A percentile compares a stretch with the other conserved stretches of the same genome.
Conservation (phyloP, 768 basidiomycete species). For the Boletus patriciae region DNA sequence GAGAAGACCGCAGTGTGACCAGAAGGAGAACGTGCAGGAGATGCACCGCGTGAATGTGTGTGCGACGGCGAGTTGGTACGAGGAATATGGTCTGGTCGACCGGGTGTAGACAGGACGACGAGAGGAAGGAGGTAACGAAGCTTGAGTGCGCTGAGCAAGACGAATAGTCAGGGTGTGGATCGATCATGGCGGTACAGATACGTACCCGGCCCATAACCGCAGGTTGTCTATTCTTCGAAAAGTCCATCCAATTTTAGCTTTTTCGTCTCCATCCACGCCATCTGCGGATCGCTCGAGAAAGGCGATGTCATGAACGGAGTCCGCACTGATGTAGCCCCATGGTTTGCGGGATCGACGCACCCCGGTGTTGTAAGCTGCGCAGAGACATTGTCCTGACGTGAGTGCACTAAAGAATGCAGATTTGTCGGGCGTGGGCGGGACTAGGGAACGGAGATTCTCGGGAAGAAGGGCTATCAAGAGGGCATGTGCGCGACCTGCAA, state of each 20-base stretch:
- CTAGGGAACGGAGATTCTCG: conserved; percentile 43
- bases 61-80: conserved; percentile 25
- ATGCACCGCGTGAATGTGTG: conserved; percentile 19
- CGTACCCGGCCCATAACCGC: conserved; percentile 81
- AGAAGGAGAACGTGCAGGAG: conserved; percentile 22
- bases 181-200: conserved; percentile 10
- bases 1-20: conserved; percentile 5
- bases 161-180: neutral
- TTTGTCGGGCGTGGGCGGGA: conserved; percentile 36
- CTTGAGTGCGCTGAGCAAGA: conserved; percentile 65
- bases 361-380: conserved; percentile 75
- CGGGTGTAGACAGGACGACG: conserved; percentile 46
- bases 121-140: conserved; percentile 79
- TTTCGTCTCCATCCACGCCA: conserved; percentile 39
- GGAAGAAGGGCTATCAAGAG: conserved; percentile 65
- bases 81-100: conserved; percentile 28
- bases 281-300: conserved; percentile 56
- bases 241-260: conserved; percentile 67
- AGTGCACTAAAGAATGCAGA: conserved; percentile 51
- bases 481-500: conserved; percentile 62
- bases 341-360: conserved; percentile 79
- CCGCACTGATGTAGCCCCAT: conserved; percentile 83
- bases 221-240: conserved; percentile 87
- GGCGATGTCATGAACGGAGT: conserved; percentile 78
- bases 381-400: conserved; percentile 79